Evolutionary conservation across 495 filamentous ascomycete genomes (phyloP), one percentile per base, ranked within the genome.

Genomic region (Penicillium odoratum): DNA sequence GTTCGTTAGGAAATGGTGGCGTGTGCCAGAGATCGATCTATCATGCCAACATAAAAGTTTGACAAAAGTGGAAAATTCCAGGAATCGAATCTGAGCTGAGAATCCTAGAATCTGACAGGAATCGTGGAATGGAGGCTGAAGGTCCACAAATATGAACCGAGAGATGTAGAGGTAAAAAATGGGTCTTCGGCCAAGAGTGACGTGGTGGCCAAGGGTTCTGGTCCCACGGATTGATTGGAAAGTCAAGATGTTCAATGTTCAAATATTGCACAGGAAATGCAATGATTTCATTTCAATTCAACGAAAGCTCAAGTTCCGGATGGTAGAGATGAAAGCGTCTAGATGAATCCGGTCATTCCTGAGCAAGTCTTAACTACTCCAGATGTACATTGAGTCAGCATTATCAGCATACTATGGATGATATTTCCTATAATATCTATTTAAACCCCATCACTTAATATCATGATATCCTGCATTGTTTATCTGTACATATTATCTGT

Each of bases 171-270:
- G 51, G 38, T 15, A 43, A 52, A 68, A 42, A 59, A 66, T 58
- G 48, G 34, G 29, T 31, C 26, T 40, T 40, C 15, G 28, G 49
- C 28, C 34, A 29, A 40, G 42, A 63, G 65, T 68, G 65, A 68
- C 65, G 65, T 68, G 62, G 46, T 65, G 54, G 56, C 60, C 51
- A 60, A 56, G 60, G 28, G 43, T 60, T 50, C 57, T 60, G 49
- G 52, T 29, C 48, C 60, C 60, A 58, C 55, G 58, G 62, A 21
- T 54, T 51, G 34, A 45, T 34, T 43, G n/a, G 11, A 15, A 43
- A 36, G 42, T 44, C 33, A 34, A 9, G n/a, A 53, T 21, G 48
- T 49, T 18, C 21, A 40, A 45, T 30, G 33, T 44, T 7, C 16
- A 30, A 55, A 3, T 40, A 13, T 21, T 16, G n/a, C 9, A 48